Evolutionary conservation across 768 basidiomycete species (phyloP), one percentile per base, ranked within the genome.

Genomic region (Agrocybe praecox): DNA sequence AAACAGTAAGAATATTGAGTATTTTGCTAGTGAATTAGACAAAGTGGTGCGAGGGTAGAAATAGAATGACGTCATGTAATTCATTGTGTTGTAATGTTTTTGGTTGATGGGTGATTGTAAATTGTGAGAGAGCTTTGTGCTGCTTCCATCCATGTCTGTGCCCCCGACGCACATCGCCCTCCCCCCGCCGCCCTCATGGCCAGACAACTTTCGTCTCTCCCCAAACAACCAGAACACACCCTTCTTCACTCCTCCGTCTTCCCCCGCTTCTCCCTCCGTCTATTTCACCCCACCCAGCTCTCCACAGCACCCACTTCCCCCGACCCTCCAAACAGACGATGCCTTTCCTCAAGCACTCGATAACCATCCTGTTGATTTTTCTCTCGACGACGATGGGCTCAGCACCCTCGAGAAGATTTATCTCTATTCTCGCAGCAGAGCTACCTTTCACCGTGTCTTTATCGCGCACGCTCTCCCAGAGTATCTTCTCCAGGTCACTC

Each of bases 331-430:
- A 67, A 48, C 65, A 60, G 60, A 65, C 68, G 61, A 71, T 51
- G 21, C 59, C 51, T 56, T 54, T 49, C 56, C 64, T 40, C 53
- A 59, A n/a, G 52, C 65, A 36, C 45, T 67, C 36, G 77, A 14
- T n/a, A n/a, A 78, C 64, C 60, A 74, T 55, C 67, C 73, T 53
- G 58, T 76, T 55, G 79, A 80, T 67, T 66, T 76, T 55, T 68
- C 71, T 46, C 69, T 81, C 65, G 93, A 95, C 62, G 91, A 94
- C 62, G 92, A 93, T 60, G 84, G 85, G 52, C 80, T 96, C 58
- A 91, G 76, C 70, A 83, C 91, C 19, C 84, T 98, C 47, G 96
- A 98, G 74, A 88, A 90, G 67, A 96, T 96, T 58, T 97, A 94
- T 74, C 83, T 97, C 49, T 92, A 93, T 64, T 88, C 89, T 58